phyloP scores from a whole-genome alignment of 2,329 filamentous ascomycete species.

The Teratosphaeria destructans region DNA sequence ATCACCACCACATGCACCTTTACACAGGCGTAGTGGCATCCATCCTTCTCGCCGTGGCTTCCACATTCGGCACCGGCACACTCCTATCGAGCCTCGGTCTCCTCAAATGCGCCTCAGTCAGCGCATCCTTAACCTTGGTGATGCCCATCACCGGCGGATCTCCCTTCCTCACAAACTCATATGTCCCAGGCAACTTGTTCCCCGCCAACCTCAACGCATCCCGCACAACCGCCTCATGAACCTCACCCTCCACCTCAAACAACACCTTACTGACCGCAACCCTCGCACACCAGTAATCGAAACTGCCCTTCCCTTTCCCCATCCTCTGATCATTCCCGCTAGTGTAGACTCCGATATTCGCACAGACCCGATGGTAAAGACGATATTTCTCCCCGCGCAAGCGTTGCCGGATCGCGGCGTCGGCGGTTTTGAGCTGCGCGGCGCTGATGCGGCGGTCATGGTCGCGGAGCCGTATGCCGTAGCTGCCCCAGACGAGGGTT shows the following conservation, averaged over 20 bases:
- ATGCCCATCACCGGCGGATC: constrained; percentile 84
- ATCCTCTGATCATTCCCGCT: constrained; percentile 96
- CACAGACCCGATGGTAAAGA: constrained; percentile 80
- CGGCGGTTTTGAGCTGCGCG: constrained; percentile 75
- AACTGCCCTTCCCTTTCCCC: constrained; percentile 97
- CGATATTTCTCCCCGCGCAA: constrained; percentile 86
- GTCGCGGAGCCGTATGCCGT: constrained; percentile 85
- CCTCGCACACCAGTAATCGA: constrained; percentile 90
- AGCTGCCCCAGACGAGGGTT: constrained; percentile 93
- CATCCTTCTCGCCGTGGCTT: constrained; percentile 17
- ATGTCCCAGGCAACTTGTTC: constrained; percentile 84
- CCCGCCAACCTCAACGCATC: constrained; percentile 92
- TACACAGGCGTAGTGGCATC: constrained; percentile 14
- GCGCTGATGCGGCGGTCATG: constrained; percentile 86
- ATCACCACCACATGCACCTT: not conserved
- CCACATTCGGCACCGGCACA: constrained; percentile 19
- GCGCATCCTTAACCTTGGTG: constrained; percentile 65
- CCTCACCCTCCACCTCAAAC: constrained; percentile 80
- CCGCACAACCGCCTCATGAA: constrained; percentile 88
- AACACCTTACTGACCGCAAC: constrained; percentile 84
- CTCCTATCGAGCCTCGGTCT: constrained; percentile 42
- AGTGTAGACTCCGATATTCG: constrained; percentile 90
- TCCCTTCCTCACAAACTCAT: constrained; percentile 89
- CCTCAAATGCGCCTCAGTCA: constrained; percentile 76
- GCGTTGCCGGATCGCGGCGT: constrained; percentile 83